phyloP scores from a whole-genome alignment of 805 yeast genomes.

The Candida boidinii region DNA sequence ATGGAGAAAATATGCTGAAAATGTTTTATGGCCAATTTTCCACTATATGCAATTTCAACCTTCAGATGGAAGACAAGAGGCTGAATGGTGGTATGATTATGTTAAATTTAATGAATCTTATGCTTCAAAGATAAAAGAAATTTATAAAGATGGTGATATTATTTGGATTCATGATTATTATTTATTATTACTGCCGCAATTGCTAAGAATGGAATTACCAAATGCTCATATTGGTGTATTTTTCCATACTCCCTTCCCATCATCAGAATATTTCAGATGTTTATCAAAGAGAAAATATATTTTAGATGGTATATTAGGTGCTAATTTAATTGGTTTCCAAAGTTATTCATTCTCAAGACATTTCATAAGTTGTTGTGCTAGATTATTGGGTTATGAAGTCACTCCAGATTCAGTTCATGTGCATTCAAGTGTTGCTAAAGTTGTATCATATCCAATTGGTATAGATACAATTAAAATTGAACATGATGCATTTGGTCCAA shows the following conservation, averaged over 20 bases:
- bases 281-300: slow-evolving; percentile 74
- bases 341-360: slow-evolving; percentile 82
- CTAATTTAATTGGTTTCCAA: slow-evolving; percentile 82
- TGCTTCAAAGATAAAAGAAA: slow-evolving; percentile 62
- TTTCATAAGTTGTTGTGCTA: slow-evolving; percentile 81
- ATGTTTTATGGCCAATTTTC: slow-evolving; percentile 87
- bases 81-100: slow-evolving; percentile 77
- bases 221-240: slow-evolving; percentile 70
- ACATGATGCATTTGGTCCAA: slow-evolving; percentile 43
- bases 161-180: slow-evolving; percentile 93
- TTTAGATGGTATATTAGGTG: slow-evolving; percentile 86
- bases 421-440: slow-evolving; percentile 69
- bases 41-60: slow-evolving; percentile 84
- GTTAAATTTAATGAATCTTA: slow-evolving; percentile 87
- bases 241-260: slow-evolving; percentile 90
- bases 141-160: slow-evolving; percentile 82
- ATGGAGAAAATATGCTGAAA: slow-evolving; percentile 89
- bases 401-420: slow-evolving; percentile 49
- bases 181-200: slow-evolving; percentile 70
- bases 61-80: slow-evolving; percentile 59
- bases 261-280: slow-evolving; percentile 88
- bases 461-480: slow-evolving; percentile 69
- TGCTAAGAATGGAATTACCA: slow-evolving; percentile 69
- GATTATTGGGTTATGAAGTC: slow-evolving; percentile 78
- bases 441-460: slow-evolving; percentile 81